A percentile compares a stretch with the other conserved stretches of the same genome.
Evolutionary conservation across 2,329 filamentous ascomycete genomes (phyloP).

Genomic region (Exophiala oligosperma): DNA sequence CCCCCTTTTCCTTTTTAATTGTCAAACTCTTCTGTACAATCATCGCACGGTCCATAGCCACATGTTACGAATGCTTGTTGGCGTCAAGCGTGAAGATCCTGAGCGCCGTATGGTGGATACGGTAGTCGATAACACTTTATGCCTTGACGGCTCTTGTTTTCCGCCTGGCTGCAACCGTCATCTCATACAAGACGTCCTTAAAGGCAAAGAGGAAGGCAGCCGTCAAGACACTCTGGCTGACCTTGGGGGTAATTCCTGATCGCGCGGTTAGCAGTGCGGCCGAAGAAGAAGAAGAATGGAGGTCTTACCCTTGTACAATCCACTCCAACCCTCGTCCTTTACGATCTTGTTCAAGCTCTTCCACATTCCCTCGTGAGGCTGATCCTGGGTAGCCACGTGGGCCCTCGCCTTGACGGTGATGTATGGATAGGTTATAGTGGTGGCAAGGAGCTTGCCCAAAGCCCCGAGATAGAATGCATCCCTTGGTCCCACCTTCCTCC

Average conservation of each 20-base stretch:
- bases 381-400: slow-evolving; percentile 79
- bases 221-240: slow-evolving; percentile 94
- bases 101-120: background rate
- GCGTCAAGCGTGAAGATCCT: too few relatives aligned
- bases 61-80: background rate
- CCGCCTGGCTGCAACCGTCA: slow-evolving; percentile 22
- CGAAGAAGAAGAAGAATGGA: background rate
- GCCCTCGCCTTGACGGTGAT: slow-evolving; percentile 98
- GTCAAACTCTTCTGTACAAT: too few relatives aligned
- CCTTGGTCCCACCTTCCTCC: slow-evolving; percentile 73
- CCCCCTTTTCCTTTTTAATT: too few relatives aligned
- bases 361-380: slow-evolving; percentile 78
- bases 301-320: slow-evolving; percentile 71
- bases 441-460: slow-evolving; percentile 90
- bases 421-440: slow-evolving; percentile 93
- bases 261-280: slow-evolving; percentile 7
- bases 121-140: background rate
- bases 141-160: slow-evolving; percentile 18
- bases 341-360: slow-evolving; percentile 77
- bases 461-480: slow-evolving; percentile 91
- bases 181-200: slow-evolving; percentile 90
- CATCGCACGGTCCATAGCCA: too few relatives aligned
- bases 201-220: slow-evolving; percentile 96
- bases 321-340: slow-evolving; percentile 83
- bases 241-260: slow-evolving; percentile 88